Base-by-base conservation (phyloP, 768 basidiomycete species). In the Russula earlei region DNA sequence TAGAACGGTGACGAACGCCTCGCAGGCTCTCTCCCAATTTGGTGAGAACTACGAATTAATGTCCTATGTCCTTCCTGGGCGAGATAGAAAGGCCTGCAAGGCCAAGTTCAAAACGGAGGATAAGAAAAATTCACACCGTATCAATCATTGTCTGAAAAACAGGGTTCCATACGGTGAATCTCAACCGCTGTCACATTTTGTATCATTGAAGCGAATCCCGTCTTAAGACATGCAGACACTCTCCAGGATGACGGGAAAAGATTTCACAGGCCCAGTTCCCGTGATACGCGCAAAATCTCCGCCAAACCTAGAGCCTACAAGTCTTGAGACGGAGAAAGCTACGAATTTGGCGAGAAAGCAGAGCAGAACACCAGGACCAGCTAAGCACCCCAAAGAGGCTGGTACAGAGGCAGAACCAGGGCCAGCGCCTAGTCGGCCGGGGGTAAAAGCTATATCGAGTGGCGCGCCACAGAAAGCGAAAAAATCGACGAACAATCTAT, bases 11-110 rank as follows among this genome's bases (percentile, higher is more conserved):
- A 49, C 33, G 24, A 40, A 53, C 7, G 17, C 12, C n/a, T 42
- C 31, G n/a, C 64, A 94, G 92, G 90, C 88, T n/a, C 72, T 94
- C 29, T 77, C 83, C 4, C 91, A 92, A 66, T 92, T 91, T 62
- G 91, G 91, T 31, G 88, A 92, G 67, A 92, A 94, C 63, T 95
- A 94, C 65, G 91, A 94, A 67, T 77, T 94, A 40, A 92, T 95
- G 58, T 87, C 92, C 3, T 84, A 83, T 62, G 77, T 92, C 12
- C 76, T 95, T 19, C 89, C 90, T 37, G 84, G 85, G 17, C 84
- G 92, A 15, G 87, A 91, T 65, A 78, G 92, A 19, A 90, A 87
- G 65, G 84, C 91, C 25, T 91, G 93, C 69, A 92, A 91, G 70
- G 87, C 89, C 68, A 95, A 95, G 66, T 95, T 92, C 74, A 93